Base-by-base conservation (phyloP, 2,329 filamentous ascomycete species). In the Penicillium decumbens region DNA sequence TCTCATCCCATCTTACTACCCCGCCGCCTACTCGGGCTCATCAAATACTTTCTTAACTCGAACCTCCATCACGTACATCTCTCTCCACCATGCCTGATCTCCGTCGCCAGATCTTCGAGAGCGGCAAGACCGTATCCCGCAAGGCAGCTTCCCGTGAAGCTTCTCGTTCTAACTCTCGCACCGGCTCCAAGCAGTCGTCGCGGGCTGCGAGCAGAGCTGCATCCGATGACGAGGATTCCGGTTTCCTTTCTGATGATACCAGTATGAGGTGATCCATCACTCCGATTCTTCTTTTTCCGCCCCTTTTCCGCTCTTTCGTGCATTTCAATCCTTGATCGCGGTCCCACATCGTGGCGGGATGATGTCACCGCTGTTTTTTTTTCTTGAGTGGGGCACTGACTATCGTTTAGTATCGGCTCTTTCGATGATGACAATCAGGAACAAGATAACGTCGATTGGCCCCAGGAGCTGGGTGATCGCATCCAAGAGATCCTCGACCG, bases 401-500 rank as follows among this genome's bases (percentile, higher is more conserved):
- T 24, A 24, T 27, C 15, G 25, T 18, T 56, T 59, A 82, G 81
- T 62, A 78, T 80, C 48, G 82, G 79, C 51, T 84, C 82, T n/a
- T 81, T 87, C 53, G 86, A 89, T 57, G 83, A 84, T 30, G 73
- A 77, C 39, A 72, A 72, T 38, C 76, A 76, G n/a, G 80, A 82
- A 45, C 77, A 79, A 7, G 74, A 77, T 10, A 71, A 76, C 42
- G 77, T 78, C 24, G 74, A 74, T 18, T 88, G 87, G 80, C 79
- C 82, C 40, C 72, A 80, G 13, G 78, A 81, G 49, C 72, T 91
- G 29, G 75, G 78, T 25, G 79, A 84, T 54, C 80, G 84, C 50
- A 83, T 95, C 54, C 77, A 85, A 41, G 83, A 87, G 58, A 80
- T 95, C 25, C 77, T 85, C 47, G 82, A 88, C 59, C 84, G 88